Evolutionary conservation across 352 stramenopile species (phyloP), one percentile per base, ranked within the genome.

Genomic region (Phytophthora pini): DNA sequence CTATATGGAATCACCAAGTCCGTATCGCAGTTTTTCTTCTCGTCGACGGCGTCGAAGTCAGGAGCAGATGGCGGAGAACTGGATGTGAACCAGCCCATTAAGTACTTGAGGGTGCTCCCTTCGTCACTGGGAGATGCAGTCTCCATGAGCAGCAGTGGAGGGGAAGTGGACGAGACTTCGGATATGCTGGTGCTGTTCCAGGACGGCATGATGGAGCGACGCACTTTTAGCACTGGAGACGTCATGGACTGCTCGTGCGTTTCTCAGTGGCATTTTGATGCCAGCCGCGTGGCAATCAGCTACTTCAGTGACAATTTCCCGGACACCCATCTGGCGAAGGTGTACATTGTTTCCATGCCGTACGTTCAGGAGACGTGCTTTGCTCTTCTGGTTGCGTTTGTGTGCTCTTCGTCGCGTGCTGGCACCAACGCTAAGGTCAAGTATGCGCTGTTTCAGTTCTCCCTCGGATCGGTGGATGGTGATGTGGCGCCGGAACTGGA

Each of bases 21-120:
- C 0, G 83, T 94, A 26, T 87, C 82, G 43, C 79, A 87, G 57
- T 94, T 94, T 63, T 92, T 94, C 68, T 92, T 92, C 27, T 74
- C 79, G 3, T 85, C 67, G 0, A 57, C 72, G 0, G 52, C 68
- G 3, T 74, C 80, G 9, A 71, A 58, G 29, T 49, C 70, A 9
- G 71, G 80, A 32, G 60, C 60, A 2, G 61, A 58, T 55, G 40
- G 60, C 12, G 44, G 60, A 8, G 77, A 80, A 5, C 29, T 90
- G 34, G 78, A 90, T 57, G 61, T 74, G 6, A 76, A 82, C 40
- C 71, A 77, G 20, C 77, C 83, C 0, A 90, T 92, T 36, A 68
- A 83, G 49, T 84, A 74, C 22, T 66, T 88, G 29, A 78, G 79
- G 26, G 66, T 87, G 17, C 61, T 92, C 32, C 65, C 81, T 3